Conservation (phyloP, 2,329 filamentous ascomycete species). For the Paraconiothyrium sp. region DNA sequence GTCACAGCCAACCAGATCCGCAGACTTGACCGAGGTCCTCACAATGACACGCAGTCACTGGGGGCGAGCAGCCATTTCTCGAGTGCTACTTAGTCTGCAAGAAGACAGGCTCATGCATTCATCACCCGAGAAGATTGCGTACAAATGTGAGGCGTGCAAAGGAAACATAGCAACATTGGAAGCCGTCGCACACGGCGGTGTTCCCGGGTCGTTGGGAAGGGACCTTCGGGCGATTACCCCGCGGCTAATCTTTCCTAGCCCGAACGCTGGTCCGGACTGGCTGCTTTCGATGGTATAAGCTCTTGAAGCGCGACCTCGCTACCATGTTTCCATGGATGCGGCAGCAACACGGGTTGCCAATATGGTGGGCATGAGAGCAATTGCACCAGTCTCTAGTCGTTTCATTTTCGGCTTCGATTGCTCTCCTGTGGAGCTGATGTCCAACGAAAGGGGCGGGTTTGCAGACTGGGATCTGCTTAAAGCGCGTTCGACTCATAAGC, state of each 20-base stretch:
- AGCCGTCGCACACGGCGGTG: not conserved
- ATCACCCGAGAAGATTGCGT: not conserved
- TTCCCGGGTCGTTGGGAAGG: conserved; percentile 1
- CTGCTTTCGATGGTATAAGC: not conserved
- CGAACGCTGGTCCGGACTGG: not conserved
- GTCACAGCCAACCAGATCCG: conserved; percentile 3
- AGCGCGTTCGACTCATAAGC: not conserved
- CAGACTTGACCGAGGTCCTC: not conserved
- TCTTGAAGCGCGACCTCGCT: not conserved
- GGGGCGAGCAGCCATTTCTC: not conserved
- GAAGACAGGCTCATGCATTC: not conserved
- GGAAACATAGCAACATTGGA: not conserved
- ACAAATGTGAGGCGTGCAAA: not conserved
- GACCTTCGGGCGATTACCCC: conserved; percentile 3
- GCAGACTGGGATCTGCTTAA: not conserved
- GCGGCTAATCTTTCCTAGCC: conserved; percentile 5
- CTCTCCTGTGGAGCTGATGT: not conserved
- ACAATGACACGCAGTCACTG: not conserved
- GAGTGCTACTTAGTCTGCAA: not conserved
- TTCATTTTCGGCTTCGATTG: not conserved
- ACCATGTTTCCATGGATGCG: not conserved
- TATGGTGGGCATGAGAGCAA: not conserved
- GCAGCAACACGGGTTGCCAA: not conserved
- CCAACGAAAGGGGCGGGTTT: not conserved
- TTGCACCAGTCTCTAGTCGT: not conserved